Evolutionary conservation across 306 rosid species (phyloP), one percentile per base, ranked within the genome.

Genomic region (Ammopiptanthus mongolicus): DNA sequence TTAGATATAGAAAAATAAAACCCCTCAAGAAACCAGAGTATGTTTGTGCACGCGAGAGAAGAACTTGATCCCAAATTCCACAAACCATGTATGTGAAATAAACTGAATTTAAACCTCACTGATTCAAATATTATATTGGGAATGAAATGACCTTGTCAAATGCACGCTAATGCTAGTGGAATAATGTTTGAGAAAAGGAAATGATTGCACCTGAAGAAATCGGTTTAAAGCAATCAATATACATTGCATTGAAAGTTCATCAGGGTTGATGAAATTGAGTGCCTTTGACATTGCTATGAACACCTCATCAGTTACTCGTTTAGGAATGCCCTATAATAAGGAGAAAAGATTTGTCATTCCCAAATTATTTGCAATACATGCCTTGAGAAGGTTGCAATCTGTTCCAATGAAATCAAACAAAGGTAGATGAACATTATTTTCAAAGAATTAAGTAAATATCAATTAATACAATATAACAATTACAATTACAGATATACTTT

Each of bases 211-310:
- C 98, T 95, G 98, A 77, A 95, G 98, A 85, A 95, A 95, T 56
- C 97, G 85, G 75, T 95, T 95, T 82, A 95, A 86, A 60, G 98
- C 97, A 80, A 95, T 95, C 90, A 95, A 87, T 80, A 95, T 90
- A 71, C 98, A 95, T 72, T 95, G 98, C 98, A 95, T 95, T 64
- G 98, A 95, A 84, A 95, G 96, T 87, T 95, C 98, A 80, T 95
- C 96, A 18, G 98, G 98, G 71, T 95, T 95, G 80, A 95, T 95
- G 82, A 95, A 91, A 87, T 95, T 95, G 76, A 95, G 90, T 8
- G 98, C 98, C 88, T 95, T 95, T 67, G 98, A 91, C 98, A 95
- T 95, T 64, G 98, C 98, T 88, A 95, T 88, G 77, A 95, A 95
- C 75, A 95, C 98, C 87, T 95, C 98, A n/a, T 91, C 86, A 52